Base-by-base conservation (phyloP, 352 stramenopile species). In the Globisporangium canariense region DNA sequence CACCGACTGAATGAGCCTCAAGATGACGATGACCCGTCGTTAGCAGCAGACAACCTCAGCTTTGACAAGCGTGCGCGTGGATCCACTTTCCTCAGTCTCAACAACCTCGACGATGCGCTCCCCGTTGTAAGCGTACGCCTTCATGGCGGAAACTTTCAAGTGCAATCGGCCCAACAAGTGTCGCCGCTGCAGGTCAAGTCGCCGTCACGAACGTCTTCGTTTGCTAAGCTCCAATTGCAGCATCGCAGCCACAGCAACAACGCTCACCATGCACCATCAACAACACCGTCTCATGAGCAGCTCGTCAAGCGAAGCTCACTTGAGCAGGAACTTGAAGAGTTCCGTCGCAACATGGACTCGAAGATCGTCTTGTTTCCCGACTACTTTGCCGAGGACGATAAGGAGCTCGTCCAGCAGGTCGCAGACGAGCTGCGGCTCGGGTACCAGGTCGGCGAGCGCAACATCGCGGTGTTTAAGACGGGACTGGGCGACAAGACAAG, bases 331-430 rank as follows among this genome's bases (percentile, higher is more conserved):
- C 74, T 92, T 16, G 64, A 74, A 20, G 81, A 90, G 59, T 90
- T 92, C 58, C 68, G 68, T 28, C 51, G 50, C 1, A 80, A 77
- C 58, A 52, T 46, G 18, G 81, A 90, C 11, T 53, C 67, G 7
- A 78, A 79, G 22, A 85, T 92, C 56, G 73, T 68, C 25, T 75
- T 86, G 46, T 92, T 90, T 50, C 83, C 83, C 0, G 81, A 90
- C 38, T 92, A 90, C 47, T 79, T 92, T 11, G 75, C 67, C 6
- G 55, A 63, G 6, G 71, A 86, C 2, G 81, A 92, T 50, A 88
- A 89, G 47, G 62, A 67, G 0, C 69, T 89, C 34, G 67, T 90
- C 0, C 72, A 88, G 45, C 54, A 69, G 18, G 77, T 86, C 22
- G 79, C 81, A 10, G 70, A 82, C 11, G 70, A 70, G n/a, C 68